Evolutionary conservation across 2,329 filamentous ascomycete genomes (phyloP).

Genomic region (Balansia obtecta): DNA sequence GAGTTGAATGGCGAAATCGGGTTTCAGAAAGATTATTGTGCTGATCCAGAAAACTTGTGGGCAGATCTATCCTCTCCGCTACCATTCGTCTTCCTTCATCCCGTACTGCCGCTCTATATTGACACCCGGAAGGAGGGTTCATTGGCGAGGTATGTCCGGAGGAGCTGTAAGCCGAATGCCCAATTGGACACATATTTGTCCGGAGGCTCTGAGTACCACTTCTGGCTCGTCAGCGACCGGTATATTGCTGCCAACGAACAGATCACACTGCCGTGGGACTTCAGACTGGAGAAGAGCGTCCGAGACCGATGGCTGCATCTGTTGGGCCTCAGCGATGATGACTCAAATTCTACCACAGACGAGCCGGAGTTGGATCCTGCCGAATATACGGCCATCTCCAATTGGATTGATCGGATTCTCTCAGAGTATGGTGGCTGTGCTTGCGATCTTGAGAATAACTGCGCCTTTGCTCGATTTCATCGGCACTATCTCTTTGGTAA

Average conservation of each 20-base stretch:
- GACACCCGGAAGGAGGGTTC: conserved; percentile 85
- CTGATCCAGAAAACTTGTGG: conserved; percentile 55
- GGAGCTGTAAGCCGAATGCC: conserved; percentile 88
- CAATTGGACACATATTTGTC: conserved; percentile 76
- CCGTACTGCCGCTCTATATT: conserved; percentile 79
- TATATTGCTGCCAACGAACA: conserved; percentile 54
- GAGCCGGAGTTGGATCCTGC: conserved; percentile 44
- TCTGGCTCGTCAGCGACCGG: conserved; percentile 80
- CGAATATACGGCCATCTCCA: conserved; percentile 47
- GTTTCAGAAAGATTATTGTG: conserved; percentile 60
- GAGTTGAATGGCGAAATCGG: conserved; percentile 72
- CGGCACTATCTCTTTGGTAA: conserved; percentile 39
- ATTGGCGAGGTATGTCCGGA: conserved; percentile 72
- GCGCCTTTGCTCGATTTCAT: conserved; percentile 52
- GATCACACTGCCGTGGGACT: conserved; percentile 58
- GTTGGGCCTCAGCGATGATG: conserved; percentile 51
- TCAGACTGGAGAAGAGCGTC: conserved; percentile 43
- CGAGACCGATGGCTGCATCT: conserved; percentile 43
- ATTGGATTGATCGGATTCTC: conserved; percentile 57
- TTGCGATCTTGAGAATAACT: conserved; percentile 51
- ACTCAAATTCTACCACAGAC: conserved; percentile 27
- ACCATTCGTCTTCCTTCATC: conserved; percentile 80
- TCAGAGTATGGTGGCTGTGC: conserved; percentile 73
- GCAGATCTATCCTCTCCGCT: conserved; percentile 49
- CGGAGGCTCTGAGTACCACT: conserved; percentile 68